Conservation (phyloP, 371 early-diverging fungal genomes). For the Globomyces sp. region DNA sequence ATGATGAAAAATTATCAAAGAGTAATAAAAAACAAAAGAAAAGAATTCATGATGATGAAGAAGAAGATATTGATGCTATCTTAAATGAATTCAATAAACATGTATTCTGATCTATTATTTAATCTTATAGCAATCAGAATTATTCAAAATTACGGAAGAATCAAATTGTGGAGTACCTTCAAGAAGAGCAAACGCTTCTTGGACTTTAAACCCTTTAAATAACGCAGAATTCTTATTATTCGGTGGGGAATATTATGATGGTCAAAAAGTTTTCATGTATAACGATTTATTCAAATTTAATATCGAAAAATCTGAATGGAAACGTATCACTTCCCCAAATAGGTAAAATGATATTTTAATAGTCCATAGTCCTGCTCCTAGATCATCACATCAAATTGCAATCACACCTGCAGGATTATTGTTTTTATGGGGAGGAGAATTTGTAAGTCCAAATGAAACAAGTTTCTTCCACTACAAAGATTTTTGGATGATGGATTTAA, state of each 20-base stretch:
- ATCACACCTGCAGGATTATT: slow-evolving; percentile 53
- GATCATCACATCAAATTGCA: slow-evolving; percentile 60
- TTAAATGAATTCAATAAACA: slow-evolving; percentile 51
- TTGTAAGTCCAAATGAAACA: slow-evolving; percentile 57
- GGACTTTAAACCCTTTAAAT: slow-evolving; percentile 57
- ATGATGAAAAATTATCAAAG: not conserved
- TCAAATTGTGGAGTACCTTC: slow-evolving; percentile 47
- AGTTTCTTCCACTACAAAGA: slow-evolving; percentile 66
- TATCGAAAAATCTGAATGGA: slow-evolving; percentile 62
- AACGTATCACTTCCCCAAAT: slow-evolving; percentile 58
- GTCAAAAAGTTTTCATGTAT: slow-evolving; percentile 45
- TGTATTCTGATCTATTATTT: too few species aligned
- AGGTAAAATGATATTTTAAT: too few species aligned
- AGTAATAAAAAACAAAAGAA: slow-evolving; percentile 31
- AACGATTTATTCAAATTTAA: slow-evolving; percentile 51
- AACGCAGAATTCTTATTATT: slow-evolving; percentile 56
- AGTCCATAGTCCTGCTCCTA: slow-evolving; percentile 49
- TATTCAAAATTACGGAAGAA: slow-evolving; percentile 52
- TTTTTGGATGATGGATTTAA: slow-evolving; percentile 63
- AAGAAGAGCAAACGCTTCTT: slow-evolving; percentile 53
- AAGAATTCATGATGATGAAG: slow-evolving; percentile 44
- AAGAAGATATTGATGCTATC: slow-evolving; percentile 64
- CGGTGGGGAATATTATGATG: slow-evolving; percentile 64
- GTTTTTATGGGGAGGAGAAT: slow-evolving; percentile 63
- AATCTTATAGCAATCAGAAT: slow-evolving; percentile 38